Evolutionary conservation across 106 monocot genomes (phyloP), one percentile per base, ranked within the genome.

Genomic region (Allium cepa): DNA sequence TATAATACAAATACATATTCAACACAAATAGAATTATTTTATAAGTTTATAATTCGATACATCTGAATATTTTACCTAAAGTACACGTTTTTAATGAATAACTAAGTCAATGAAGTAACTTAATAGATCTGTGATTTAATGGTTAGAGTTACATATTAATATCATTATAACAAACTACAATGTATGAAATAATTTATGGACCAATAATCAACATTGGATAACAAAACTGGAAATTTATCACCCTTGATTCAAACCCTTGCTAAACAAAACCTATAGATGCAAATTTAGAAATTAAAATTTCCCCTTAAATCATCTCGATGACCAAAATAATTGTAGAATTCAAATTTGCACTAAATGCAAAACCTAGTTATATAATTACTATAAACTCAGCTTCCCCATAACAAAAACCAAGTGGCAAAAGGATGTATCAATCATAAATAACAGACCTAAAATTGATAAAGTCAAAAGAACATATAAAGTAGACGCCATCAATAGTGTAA

Each of bases 401-500:
- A 59, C 8, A 59, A 59, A 59, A 59, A 0, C 7, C 11, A 0
- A 3, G 17, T 59, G 8, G 17, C 16, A 13, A 59, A 2, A 13
- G 17, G 17, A 59, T n/a, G 3, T 17, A 0, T 13, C 9, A 13
- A 59, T n/a, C 8, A 59, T 59, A 13, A 12, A 17, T n/a, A n/a
- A 13, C 3, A n/a, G 14, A 14, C 46, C 27, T 13, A 15, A 70
- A 53, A 59, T 48, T 48, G 10, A 57, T 4, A 73, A 17, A 17
- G 11, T 17, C 63, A 7, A 22, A 9, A 62, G 8, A 10, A 78
- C 81, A 80, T 62, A 90, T 86, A 59, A 90, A 90, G 83, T 86
- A 90, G 71, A 86, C 90, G 36, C 86, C 90, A 62, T 86, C 90
- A 70, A 91, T 86, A 79, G 86, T 91, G 83, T 58, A 91, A 71